A percentile compares a stretch with the other conserved stretches of the same genome.
These are phyloP conservation scores for Arachis stenosperma DNA, from an alignment of 306 rosid genomes.

Conservation along the genomic window DNA sequence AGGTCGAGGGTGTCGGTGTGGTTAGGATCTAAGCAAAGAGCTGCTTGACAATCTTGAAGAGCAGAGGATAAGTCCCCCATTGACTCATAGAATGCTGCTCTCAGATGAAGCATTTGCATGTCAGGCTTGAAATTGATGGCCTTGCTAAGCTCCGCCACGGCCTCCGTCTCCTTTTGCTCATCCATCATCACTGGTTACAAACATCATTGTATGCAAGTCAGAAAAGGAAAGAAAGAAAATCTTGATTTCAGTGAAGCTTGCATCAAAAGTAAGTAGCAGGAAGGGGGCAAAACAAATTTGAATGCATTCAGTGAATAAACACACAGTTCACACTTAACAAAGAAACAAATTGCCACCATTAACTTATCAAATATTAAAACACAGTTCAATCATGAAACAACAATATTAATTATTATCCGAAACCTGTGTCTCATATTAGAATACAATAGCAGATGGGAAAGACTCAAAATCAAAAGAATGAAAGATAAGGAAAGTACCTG, in stretches of 20 bases:
- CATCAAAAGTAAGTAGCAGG: neutral
- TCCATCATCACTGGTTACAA: constrained; percentile 74
- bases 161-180: constrained; percentile 75
- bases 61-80: constrained; percentile 55
- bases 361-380: neutral
- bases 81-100: constrained; percentile 78
- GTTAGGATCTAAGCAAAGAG: constrained; percentile 76
- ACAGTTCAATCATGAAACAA: neutral
- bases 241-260: constrained; percentile 13
- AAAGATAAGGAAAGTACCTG: constrained; percentile 52
- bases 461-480: constrained; percentile 30
- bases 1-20: constrained; percentile 68
- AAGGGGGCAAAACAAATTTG: no score
- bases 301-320: no score
- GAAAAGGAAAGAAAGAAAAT: neutral
- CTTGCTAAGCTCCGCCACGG: constrained; percentile 64
- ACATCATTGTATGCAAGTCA: constrained; percentile 36
- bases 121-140: constrained; percentile 78
- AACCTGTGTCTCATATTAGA: neutral
- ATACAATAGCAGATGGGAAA: constrained; percentile 11
- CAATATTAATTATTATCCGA: neutral
- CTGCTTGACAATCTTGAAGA: constrained; percentile 77
- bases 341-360: neutral
- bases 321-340: no score
- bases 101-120: constrained; percentile 73